Base-by-base conservation (phyloP, 305 asterid species). In the Rubia tinctorum region DNA sequence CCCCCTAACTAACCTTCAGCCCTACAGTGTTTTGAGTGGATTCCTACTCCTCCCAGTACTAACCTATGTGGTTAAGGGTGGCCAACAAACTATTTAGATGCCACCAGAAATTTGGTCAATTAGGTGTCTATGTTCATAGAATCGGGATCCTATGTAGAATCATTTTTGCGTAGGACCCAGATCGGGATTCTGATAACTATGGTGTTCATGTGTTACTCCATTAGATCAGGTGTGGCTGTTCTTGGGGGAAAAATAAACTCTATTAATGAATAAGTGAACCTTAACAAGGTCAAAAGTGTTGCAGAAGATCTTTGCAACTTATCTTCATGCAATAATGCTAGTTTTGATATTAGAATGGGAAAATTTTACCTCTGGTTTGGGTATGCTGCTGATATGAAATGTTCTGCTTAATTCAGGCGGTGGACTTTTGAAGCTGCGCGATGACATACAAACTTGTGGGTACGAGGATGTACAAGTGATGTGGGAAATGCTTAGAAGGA, bases 391-490 rank as follows among this genome's bases (percentile, higher is more conserved):
- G 42, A 39, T 39, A 39, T 18, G 47, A 34, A 58, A 2, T 20
- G 12, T 69, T 77, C 53, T 59, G 72, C 73, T 77, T 68, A 75
- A 37, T 79, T 66, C 78, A 92, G 97, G 91, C 20, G 91, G 66
- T 0, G 93, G 92, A 53, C 93, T 90, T 74, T 78, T 90, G 90
- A 92, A 92, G 71, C 97, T 93, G 4, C 93, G 68, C 6, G 89
- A 92, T 12, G 98, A 95, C 79, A 90, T 95, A 71, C 92, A 93
- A 74, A 91, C 96, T 0, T 93, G 97, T 78, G 98, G 95, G 7
- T 95, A 95, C 55, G 92, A 90, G 86, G 99, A 95, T 72, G 96
- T 92, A 76, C 97, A 86, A 67, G 91, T 92, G 61, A 95, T 95
- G 99, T 95, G 99, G 99, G 96, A 95, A 75, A 95, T 95, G 97